phyloP scores from a whole-genome alignment of 2,329 filamentous ascomycete species.

The Helicocarpus griseus region DNA sequence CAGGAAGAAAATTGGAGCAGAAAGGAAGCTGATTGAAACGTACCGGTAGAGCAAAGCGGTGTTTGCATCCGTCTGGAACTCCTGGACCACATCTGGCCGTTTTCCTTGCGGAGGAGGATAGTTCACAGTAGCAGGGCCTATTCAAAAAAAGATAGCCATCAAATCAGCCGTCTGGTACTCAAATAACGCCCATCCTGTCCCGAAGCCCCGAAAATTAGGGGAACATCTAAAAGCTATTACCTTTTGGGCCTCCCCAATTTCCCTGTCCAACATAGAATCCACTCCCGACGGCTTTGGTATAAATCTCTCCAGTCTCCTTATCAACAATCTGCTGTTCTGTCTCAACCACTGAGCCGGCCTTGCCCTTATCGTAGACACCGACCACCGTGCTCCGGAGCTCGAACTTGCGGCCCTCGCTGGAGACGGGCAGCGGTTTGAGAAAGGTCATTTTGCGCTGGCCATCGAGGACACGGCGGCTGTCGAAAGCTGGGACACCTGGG shows the following conservation, averaged over 20 bases:
- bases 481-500: slow-evolving; percentile 66
- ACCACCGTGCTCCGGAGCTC: slow-evolving; percentile 68
- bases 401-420: slow-evolving; percentile 62
- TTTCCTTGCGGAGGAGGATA: slow-evolving; percentile 67
- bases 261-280: slow-evolving; percentile 73
- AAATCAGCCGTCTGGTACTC: no score
- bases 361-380: slow-evolving; percentile 84
- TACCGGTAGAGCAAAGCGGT: slow-evolving; percentile 65
- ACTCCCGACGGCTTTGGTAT: slow-evolving; percentile 58
- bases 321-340: slow-evolving; percentile 70
- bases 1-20: no score
- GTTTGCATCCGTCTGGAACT: slow-evolving; percentile 60
- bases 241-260: slow-evolving; percentile 85
- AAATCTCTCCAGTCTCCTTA: slow-evolving; percentile 57
- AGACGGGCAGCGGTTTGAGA: slow-evolving; percentile 63
- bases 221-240: slow-evolving; percentile 31
- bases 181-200: no score
- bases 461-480: slow-evolving; percentile 65
- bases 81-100: slow-evolving; percentile 59
- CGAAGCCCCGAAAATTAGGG: no score
- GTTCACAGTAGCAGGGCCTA: slow-evolving; percentile 59
- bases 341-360: slow-evolving; percentile 71
- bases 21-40: slow-evolving; percentile 9
- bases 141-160: slow-evolving; percentile 10
- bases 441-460: slow-evolving; percentile 74